Evolutionary conservation across 2,329 filamentous ascomycete species (phyloP).

Genomic region (Penicillium digitatum): DNA sequence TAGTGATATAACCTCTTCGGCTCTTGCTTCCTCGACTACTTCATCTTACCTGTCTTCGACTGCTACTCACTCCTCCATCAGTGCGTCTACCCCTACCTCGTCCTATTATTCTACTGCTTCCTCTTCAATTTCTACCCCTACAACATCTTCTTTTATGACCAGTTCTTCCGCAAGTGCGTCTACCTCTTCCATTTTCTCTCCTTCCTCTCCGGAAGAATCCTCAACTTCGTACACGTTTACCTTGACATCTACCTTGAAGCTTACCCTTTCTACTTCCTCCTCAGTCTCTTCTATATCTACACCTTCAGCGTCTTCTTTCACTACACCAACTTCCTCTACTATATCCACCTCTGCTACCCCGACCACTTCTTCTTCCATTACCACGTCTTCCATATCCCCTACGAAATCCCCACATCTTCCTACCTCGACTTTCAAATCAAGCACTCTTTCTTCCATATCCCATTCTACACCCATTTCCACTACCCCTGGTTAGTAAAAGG

Average conservation of each 20-base stretch:
- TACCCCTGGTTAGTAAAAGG: constrained; percentile 27
- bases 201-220: neutral
- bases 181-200: constrained; percentile 9
- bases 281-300: constrained; percentile 16
- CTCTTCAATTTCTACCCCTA: constrained; percentile 17
- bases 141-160: constrained; percentile 21
- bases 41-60: constrained; percentile 19
- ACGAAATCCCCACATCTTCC: constrained; percentile 4
- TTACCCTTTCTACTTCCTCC: constrained; percentile 9
- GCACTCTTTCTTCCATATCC: constrained; percentile 4
- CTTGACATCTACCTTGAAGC: neutral
- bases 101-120: constrained; percentile 12
- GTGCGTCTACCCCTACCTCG: constrained; percentile 11
- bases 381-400: constrained; percentile 9
- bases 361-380: constrained; percentile 5
- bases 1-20: constrained; percentile 13
- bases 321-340: constrained; percentile 16
- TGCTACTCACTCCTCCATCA: constrained; percentile 10
- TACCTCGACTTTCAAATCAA: constrained; percentile 6
- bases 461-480: constrained; percentile 9
- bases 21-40: constrained; percentile 14
- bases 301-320: constrained; percentile 22
- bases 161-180: constrained; percentile 23
- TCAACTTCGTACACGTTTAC: neutral
- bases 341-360: constrained; percentile 15